Conservation (phyloP, 2,329 filamentous ascomycete genomes). For the Aspergillus persii region DNA sequence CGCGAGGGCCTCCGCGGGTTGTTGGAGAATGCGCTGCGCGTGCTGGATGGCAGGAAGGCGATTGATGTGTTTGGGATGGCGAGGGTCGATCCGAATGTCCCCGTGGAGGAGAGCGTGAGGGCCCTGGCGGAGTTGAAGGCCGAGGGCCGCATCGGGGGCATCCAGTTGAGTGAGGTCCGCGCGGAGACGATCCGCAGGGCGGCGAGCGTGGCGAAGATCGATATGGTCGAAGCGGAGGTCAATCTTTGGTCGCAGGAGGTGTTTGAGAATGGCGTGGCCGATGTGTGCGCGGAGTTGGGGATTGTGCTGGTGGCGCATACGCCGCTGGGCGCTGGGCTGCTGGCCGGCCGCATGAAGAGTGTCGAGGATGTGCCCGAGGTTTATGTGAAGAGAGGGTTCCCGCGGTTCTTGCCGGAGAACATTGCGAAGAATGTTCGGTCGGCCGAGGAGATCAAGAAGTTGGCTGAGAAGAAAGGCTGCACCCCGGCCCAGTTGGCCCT, state of each 20-base stretch:
- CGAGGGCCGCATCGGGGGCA: conserved; percentile 37
- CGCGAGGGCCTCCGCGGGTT: conserved; percentile 52
- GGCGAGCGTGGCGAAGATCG: conserved; percentile 43
- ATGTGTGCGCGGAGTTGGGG: conserved; percentile 59
- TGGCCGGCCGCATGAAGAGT: conserved; percentile 54
- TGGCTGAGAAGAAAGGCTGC: conserved; percentile 61
- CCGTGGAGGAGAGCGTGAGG: conserved; percentile 45
- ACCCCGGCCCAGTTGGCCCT: conserved; percentile 65
- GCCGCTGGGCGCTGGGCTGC: conserved; percentile 62
- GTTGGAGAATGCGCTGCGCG: conserved; percentile 52
- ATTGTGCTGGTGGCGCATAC: conserved; percentile 73
- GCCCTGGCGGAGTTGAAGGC: conserved; percentile 29
- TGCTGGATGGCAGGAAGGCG: conserved; percentile 51
- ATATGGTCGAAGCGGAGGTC: conserved; percentile 56
- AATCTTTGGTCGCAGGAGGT: conserved; percentile 54
- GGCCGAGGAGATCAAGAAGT: conserved; percentile 55
- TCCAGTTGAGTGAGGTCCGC: conserved; percentile 35
- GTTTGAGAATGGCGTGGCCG: conserved; percentile 48
- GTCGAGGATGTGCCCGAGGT: conserved; percentile 55
- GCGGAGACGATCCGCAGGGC: conserved; percentile 33
- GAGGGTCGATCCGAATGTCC: conserved; percentile 51
- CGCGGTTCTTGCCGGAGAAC: conserved; percentile 62
- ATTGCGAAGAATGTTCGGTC: conserved; percentile 65
- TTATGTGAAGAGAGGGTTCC: conserved; percentile 35
- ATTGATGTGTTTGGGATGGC: conserved; percentile 58